Percentiles rank a stretch among this genome's conserved stretches.
These are phyloP conservation scores for Gryganskiella cystojenkinii DNA, from an alignment of 192 early-diverging fungal species.

Conservation along the genomic window DNA sequence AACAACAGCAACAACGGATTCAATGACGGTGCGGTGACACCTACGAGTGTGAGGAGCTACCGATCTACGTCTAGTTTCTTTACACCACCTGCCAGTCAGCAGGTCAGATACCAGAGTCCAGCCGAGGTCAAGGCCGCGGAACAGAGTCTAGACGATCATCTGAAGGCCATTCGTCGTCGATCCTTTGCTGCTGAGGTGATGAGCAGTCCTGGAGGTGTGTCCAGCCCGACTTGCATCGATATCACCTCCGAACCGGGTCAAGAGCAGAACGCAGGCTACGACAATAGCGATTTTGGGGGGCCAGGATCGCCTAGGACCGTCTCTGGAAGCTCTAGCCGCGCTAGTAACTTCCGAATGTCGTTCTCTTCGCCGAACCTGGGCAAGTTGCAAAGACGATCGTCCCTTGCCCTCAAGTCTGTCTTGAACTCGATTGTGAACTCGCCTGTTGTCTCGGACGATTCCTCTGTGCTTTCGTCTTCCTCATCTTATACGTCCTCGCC, in stretches of 20 bases:
- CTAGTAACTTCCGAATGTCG: slow-evolving; percentile 19
- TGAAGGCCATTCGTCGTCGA: slow-evolving; percentile 32
- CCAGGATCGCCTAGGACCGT: neutral
- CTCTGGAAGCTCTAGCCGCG: neutral
- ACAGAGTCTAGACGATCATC: slow-evolving; percentile 42
- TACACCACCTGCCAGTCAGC: too few species aligned
- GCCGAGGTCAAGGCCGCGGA: slow-evolving; percentile 18
- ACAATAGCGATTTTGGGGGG: neutral
- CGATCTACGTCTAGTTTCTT: slow-evolving; percentile 15
- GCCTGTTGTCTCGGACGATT: neutral
- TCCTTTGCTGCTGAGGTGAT: slow-evolving; percentile 7
- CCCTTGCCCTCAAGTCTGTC: slow-evolving; percentile 26
- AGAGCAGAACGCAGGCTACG: too few species aligned
- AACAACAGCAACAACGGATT: neutral
- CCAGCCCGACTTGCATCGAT: neutral
- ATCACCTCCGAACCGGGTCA: neutral
- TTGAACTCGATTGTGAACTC: slow-evolving; percentile 24
- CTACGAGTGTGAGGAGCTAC: slow-evolving; percentile 5
- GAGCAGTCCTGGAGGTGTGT: neutral
- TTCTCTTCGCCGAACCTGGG: slow-evolving; percentile 34
- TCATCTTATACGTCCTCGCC: slow-evolving; percentile 3
- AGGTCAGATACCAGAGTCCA: neutral
- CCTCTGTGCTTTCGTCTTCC: slow-evolving; percentile 4
- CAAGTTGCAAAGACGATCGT: slow-evolving; percentile 20
- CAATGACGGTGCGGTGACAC: neutral